Evolutionary conservation across 169 alveolate genomes (phyloP), one percentile per base, ranked within the genome.

Genomic region (Plasmodium billcollinsi): DNA sequence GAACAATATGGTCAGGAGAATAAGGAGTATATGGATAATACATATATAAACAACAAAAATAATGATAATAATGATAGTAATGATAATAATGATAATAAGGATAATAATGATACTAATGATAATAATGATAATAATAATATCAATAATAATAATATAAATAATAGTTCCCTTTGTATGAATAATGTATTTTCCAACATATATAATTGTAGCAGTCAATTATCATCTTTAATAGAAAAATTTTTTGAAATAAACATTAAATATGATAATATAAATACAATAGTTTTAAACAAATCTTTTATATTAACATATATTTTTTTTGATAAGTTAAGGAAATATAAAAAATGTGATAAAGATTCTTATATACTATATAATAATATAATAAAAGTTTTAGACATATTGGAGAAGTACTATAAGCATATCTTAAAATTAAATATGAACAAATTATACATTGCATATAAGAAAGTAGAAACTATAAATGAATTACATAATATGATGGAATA

Each of bases 221-320:
- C 85, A 33, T 69, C 72, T 9, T 33, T 80, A 65, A 69, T 67
- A 80, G 90, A 80, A 45, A 80, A 69, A 52, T 43, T 80, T 69
- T 67, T 24, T 49, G 85, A 58, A 47, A 8, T 54, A 18, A 54
- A 69, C 45, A 47, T 39, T 6, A 39, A 15, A n/a, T 50, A 61
- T n/a, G 63, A 47, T 1, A 14, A 63, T 15, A 69, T 70, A 24
- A 80, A 80, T 33, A 67, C 58, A 50, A 15, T 52, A 18, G 70
- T 80, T 14, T 58, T 80, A 67, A 72, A 61, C 33, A 56, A 47
- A 20, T 70, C 90, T 7, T 80, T 67, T 49, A 33, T 72, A n/a
- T 69, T 80, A 45, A 26, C 73, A 0, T 70, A 80, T 62, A 50
- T 63, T 47, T 80, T 67, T 72, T 80, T 80, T 69, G 65, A 80